phyloP scores from a whole-genome alignment of 257 asterid species.

The Catharanthus roseus region DNA sequence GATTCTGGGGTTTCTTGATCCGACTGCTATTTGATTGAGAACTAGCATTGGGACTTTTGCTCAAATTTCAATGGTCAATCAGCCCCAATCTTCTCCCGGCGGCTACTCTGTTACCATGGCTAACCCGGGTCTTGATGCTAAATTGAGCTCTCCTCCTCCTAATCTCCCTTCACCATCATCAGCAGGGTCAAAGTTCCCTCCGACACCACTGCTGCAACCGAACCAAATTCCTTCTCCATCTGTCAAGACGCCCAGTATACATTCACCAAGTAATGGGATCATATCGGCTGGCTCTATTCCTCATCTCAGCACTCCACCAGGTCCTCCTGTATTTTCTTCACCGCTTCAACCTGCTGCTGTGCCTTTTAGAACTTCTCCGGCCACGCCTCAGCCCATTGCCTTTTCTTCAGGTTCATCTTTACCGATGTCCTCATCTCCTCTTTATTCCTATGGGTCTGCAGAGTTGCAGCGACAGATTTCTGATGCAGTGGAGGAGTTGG shows the following conservation, averaged over 20 bases:
- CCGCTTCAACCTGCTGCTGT: conserved; percentile 96
- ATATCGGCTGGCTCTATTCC: conserved; percentile 57
- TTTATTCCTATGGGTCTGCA: conserved; percentile 59
- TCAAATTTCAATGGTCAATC: conserved; percentile 43
- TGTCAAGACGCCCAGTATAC: conserved; percentile 56
- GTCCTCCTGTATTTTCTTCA: conserved; percentile 91
- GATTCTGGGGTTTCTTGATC: not conserved
- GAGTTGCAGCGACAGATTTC: conserved; percentile 58
- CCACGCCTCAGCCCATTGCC: conserved; percentile 87
- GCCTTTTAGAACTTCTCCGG: conserved; percentile 93
- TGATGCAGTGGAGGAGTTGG: conserved; percentile 46
- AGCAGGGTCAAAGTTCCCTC: conserved; percentile 41
- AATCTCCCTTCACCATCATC: conserved; percentile 39
- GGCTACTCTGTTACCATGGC: conserved; percentile 33
- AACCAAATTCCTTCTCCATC: conserved; percentile 66
- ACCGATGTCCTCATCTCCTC: conserved; percentile 70
- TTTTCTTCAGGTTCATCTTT: conserved; percentile 68
- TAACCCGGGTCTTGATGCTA: conserved; percentile 25
- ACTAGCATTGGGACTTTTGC: not conserved
- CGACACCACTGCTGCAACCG: conserved; percentile 51
- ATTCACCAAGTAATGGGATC: conserved; percentile 59
- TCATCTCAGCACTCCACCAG: conserved; percentile 93
- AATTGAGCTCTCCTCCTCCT: conserved; percentile 38
- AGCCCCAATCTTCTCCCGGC: conserved; percentile 47
- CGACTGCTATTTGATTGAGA: not conserved